Conservation (phyloP, 441 rosid genomes). For the Heliophila coronopifolia region DNA sequence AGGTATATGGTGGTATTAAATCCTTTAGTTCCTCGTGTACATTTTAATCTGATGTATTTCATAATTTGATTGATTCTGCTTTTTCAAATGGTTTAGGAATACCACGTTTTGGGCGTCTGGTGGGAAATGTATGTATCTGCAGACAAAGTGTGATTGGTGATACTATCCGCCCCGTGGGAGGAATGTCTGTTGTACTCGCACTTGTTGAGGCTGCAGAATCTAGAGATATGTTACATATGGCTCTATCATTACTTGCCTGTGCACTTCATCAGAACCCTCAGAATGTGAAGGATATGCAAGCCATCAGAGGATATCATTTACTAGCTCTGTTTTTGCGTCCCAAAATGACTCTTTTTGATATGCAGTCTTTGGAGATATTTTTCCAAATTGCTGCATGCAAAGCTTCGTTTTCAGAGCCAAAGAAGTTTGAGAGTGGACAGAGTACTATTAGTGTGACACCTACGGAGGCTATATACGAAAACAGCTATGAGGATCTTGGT, state of each 20-base stretch:
- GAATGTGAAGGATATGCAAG: slow-evolving; percentile 95
- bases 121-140: slow-evolving; percentile 79
- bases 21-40: background rate
- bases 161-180: slow-evolving; percentile 86
- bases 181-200: slow-evolving; percentile 82
- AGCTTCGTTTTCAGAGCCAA: slow-evolving; percentile 97
- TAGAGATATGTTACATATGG: slow-evolving; percentile 97
- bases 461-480: slow-evolving; percentile 48
- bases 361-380: slow-evolving; percentile 96
- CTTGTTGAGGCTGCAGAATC: slow-evolving; percentile 98
- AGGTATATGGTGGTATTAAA: slow-evolving; percentile 44
- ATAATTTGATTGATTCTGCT: slow-evolving; percentile 9
- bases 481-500: slow-evolving; percentile 77
- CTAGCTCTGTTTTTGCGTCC: slow-evolving; percentile 91
- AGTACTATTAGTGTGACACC: slow-evolving; percentile 39
- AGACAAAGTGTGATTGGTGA: slow-evolving; percentile 93
- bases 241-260: slow-evolving; percentile 83
- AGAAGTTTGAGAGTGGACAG: slow-evolving; percentile 50
- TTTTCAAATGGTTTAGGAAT: slow-evolving; percentile 53
- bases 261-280: slow-evolving; percentile 96
- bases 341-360: slow-evolving; percentile 86
- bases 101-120: slow-evolving; percentile 95
- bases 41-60: slow-evolving; percentile 9
- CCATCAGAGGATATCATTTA: slow-evolving; percentile 96
- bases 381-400: slow-evolving; percentile 99